Conservation (phyloP, 176 grass and related monocot genomes). For the Rhipidocladum racemiflorum region DNA sequence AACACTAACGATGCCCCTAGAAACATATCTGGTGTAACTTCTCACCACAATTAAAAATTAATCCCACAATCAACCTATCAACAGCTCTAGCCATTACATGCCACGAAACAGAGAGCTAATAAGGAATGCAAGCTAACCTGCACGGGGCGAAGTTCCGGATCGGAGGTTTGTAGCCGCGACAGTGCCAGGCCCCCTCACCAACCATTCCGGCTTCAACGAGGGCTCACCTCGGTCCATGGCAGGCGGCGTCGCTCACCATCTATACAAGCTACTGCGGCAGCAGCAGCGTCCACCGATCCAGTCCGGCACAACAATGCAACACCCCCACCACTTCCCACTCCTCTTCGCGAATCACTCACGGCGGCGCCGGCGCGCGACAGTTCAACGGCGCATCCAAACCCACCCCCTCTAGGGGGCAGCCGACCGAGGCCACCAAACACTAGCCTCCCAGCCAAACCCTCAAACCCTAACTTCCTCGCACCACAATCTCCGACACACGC, state of each 20-base stretch:
- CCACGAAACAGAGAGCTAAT: background rate
- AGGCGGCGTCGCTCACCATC: slow-evolving; percentile 30
- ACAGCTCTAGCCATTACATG: background rate
- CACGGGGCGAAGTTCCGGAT: slow-evolving; percentile 26
- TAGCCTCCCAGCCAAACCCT: slow-evolving; percentile 9
- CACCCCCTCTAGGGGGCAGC: background rate
- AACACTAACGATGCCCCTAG: background rate
- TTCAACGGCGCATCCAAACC: slow-evolving; percentile 10
- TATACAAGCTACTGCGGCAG: background rate
- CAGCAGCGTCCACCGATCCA: slow-evolving; percentile 26
- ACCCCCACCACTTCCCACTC: background rate
- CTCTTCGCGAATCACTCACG: background rate
- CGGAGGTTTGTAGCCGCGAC: slow-evolving; percentile 1
- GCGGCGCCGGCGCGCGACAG: background rate
- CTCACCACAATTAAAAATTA: background rate
- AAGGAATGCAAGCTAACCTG: slow-evolving; percentile 31
- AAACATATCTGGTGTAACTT: background rate
- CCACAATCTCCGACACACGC: background rate
- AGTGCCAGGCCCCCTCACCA: slow-evolving; percentile 30
- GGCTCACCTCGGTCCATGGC: slow-evolving; percentile 66
- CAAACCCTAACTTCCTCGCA: slow-evolving; percentile 11
- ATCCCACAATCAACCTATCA: background rate
- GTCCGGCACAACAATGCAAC: slow-evolving; percentile 24
- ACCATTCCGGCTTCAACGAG: slow-evolving; percentile 67
- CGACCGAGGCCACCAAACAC: slow-evolving; percentile 12